These are phyloP conservation scores for Kalmusia sp. DNA, from an alignment of 2,329 filamentous ascomycete genomes.

Conservation along the genomic window DNA sequence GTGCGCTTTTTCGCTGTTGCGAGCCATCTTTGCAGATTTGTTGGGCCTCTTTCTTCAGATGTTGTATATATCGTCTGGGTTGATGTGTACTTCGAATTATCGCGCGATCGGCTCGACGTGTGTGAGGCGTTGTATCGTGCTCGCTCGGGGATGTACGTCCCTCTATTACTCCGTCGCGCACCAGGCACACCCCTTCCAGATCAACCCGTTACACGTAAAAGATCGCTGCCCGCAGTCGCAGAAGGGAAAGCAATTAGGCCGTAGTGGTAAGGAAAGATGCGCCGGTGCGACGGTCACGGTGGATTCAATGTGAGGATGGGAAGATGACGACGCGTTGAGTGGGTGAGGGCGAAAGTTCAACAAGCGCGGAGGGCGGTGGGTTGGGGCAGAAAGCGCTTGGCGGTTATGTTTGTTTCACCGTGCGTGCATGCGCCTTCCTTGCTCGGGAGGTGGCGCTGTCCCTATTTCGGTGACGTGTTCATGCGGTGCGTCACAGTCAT, in stretches of 20 bases:
- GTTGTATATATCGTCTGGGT: constrained; percentile 1
- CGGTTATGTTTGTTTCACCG: constrained; percentile 12
- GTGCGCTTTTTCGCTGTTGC: constrained; percentile 98
- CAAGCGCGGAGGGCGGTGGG: constrained; percentile 27
- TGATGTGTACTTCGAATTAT: neutral
- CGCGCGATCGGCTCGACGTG: neutral
- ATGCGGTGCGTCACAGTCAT: constrained; percentile 8
- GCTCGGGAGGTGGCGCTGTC: neutral
- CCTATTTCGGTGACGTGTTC: constrained; percentile 3
- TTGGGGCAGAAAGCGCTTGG: constrained; percentile 34
- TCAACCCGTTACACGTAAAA: constrained; percentile 10
- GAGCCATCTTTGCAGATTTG: constrained; percentile 65
- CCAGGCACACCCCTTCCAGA: neutral
- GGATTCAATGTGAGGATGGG: constrained; percentile 19
- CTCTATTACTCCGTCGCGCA: neutral
- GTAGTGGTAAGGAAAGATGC: constrained; percentile 16
- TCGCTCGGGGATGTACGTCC: constrained; percentile 1
- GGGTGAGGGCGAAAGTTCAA: constrained; percentile 37
- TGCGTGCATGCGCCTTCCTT: constrained; percentile 3
- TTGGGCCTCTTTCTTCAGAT: too few species aligned
- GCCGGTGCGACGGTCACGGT: constrained; percentile 12
- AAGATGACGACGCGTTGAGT: constrained; percentile 30
- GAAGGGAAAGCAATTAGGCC: constrained; percentile 16
- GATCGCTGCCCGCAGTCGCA: constrained; percentile 37
- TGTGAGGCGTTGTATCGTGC: neutral